phyloP scores from a whole-genome alignment of 345 rosid genomes.

The Litchi chinensis region DNA sequence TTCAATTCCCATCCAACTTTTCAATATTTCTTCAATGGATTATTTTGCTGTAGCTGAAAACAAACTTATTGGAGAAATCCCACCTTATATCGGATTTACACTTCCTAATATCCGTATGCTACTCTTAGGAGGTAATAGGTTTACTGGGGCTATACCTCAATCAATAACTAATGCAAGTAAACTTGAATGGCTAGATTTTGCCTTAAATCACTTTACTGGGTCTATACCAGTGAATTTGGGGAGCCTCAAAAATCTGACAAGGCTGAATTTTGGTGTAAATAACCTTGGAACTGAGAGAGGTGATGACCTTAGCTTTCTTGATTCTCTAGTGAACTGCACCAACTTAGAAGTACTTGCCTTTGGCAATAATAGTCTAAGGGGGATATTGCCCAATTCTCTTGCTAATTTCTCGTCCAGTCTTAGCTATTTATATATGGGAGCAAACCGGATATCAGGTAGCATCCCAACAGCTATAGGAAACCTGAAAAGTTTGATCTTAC shows the following conservation, averaged over 20 bases:
- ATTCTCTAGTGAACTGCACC: slow-evolving; percentile 33
- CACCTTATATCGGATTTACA: slow-evolving; percentile 23
- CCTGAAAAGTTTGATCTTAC: slow-evolving; percentile 11
- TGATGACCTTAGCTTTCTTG: slow-evolving; percentile 32
- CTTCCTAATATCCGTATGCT: slow-evolving; percentile 25
- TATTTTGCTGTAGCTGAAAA: slow-evolving; percentile 5
- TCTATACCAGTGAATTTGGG: slow-evolving; percentile 35
- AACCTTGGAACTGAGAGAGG: slow-evolving; percentile 23
- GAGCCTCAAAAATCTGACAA: slow-evolving; percentile 19
- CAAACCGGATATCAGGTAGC: slow-evolving; percentile 27
- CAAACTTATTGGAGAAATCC: slow-evolving; percentile 26
- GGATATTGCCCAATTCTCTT: slow-evolving; percentile 22
- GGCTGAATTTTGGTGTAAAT: slow-evolving; percentile 27
- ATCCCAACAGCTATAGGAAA: slow-evolving; percentile 15
- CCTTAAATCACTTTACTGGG: slow-evolving; percentile 16
- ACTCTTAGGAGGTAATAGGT: slow-evolving; percentile 16
- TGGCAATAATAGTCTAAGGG: slow-evolving; percentile 24
- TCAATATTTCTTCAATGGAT: slow-evolving; percentile 22
- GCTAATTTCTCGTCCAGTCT: slow-evolving; percentile 29
- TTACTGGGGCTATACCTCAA: slow-evolving; percentile 31
- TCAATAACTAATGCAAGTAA: slow-evolving; percentile 29
- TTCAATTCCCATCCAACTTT: slow-evolving; percentile 28
- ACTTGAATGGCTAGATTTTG: not conserved
- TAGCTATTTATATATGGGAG: slow-evolving; percentile 22
- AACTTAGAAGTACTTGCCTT: slow-evolving; percentile 27